phyloP scores from a whole-genome alignment of 495 filamentous ascomycete genomes.

The Aspergillus nidulans region DNA sequence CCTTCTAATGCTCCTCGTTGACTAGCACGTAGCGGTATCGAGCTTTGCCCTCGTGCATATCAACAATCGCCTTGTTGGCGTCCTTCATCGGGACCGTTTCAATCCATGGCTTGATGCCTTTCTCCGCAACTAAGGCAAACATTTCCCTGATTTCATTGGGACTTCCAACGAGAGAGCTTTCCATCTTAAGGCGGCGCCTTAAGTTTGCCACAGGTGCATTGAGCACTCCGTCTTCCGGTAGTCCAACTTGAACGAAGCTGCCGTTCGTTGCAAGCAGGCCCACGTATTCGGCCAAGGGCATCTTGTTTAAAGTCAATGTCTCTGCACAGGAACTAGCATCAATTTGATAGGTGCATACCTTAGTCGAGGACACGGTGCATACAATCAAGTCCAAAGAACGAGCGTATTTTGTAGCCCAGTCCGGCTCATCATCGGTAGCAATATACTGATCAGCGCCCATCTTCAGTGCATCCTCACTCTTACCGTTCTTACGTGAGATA shows the following conservation, averaged over 20 bases:
- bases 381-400: constrained; percentile 76
- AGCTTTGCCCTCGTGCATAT: constrained; percentile 65
- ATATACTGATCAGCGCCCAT: constrained; percentile 65
- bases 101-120: constrained; percentile 70
- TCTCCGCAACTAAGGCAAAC: constrained; percentile 69
- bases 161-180: constrained; percentile 67
- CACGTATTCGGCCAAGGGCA: constrained; percentile 72
- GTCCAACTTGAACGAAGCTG: constrained; percentile 77
- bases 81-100: constrained; percentile 68
- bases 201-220: constrained; percentile 59
- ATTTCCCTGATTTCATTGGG: constrained; percentile 76
- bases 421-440: constrained; percentile 72
- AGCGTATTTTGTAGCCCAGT: constrained; percentile 64
- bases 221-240: constrained; percentile 63
- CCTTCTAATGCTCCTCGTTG: constrained; percentile 43
- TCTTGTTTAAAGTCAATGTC: constrained; percentile 24
- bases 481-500: constrained; percentile 64
- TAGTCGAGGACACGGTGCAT: constrained; percentile 68
- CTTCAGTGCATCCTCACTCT: constrained; percentile 67
- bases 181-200: constrained; percentile 60
- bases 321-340: too few species aligned
- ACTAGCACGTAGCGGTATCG: constrained; percentile 74
- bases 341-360: constrained; percentile 27
- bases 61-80: constrained; percentile 65
- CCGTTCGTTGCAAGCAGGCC: constrained; percentile 63